Evolutionary conservation across 306 rosid species (phyloP), one percentile per base, ranked within the genome.

Genomic region (Lagenaria siceraria): DNA sequence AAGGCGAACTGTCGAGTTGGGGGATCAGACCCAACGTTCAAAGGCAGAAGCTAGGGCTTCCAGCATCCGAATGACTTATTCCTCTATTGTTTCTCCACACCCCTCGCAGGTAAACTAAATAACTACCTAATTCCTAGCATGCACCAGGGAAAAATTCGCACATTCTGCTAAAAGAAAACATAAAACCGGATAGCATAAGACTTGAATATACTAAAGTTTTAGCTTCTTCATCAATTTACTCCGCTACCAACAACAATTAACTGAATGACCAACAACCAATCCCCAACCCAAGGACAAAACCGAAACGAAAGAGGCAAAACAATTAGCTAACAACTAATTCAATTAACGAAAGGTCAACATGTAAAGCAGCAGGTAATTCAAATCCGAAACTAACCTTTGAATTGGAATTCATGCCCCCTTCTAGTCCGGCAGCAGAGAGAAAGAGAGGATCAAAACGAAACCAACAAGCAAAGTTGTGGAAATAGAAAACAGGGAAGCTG

Each of bases 321-420:
- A 71, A 72, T 27, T 72, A 40, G 76, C 11, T 7, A 72, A 46
- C 46, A 36, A 56, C 4, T 2, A 70, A 49, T 72, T 49, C 61
- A 8, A 71, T 4, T 4, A 29, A 29, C 21, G 2, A 6, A 72
- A 72, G 43, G 4, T 3, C 59, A 49, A 52, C 4, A 48, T 8
- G 46, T 17, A 51, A 0, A 73, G 19, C 24, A 73, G 21, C 22
- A 43, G 33, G 74, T 22, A 71, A 70, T 25, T 73, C 2, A 73
- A 73, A 73, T 73, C 36, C 40, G 46, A 73, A 52, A 51, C 77
- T 73, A 31, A 73, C 77, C 62, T 29, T 73, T 29, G 77, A 49
- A 52, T 29, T 3, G n/a, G 46, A 73, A 73, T 29, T 27, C 77
- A 73, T 73, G 62, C n/a, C 46, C 62, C 8, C 25, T 52, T 51